Evolutionary conservation across 495 filamentous ascomycete genomes (phyloP).

Genomic region (Gamarada debralockiae): DNA sequence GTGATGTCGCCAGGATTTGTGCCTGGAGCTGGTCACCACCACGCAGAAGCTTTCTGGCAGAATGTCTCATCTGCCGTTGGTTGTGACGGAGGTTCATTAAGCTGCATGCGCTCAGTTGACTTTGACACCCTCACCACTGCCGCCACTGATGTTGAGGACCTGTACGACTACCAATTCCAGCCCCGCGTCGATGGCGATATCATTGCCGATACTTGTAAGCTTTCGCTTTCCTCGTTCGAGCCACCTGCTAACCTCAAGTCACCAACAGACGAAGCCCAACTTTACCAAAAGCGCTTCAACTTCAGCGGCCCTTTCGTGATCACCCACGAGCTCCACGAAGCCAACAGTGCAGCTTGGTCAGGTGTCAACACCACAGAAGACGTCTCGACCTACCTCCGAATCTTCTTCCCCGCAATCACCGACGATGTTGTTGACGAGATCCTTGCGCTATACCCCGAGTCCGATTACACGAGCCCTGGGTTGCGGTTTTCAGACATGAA

Average conservation of each 20-base stretch:
- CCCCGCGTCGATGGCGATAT: constrained; percentile 35
- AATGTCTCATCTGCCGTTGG: constrained; percentile 33
- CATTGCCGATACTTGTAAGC: constrained; percentile 30
- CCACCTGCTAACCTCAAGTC: neutral
- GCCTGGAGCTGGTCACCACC: constrained; percentile 30
- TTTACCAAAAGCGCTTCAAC: constrained; percentile 37
- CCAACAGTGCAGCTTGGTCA: constrained; percentile 25
- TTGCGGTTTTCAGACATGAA: constrained; percentile 32
- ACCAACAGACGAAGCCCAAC: constrained; percentile 27
- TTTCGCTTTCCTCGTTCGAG: neutral
- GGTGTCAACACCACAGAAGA: constrained; percentile 32
- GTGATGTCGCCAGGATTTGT: constrained; percentile 35
- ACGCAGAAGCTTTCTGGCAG: constrained; percentile 28
- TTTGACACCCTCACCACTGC: constrained; percentile 27
- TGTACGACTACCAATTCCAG: constrained; percentile 35
- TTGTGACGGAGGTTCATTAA: constrained; percentile 28
- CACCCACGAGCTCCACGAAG: constrained; percentile 31
- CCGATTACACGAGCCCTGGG: constrained; percentile 30
- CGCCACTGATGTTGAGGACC: constrained; percentile 20
- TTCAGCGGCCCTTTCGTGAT: constrained; percentile 32
- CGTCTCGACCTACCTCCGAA: constrained; percentile 25
- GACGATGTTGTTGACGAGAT: constrained; percentile 27
- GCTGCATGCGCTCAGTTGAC: constrained; percentile 28
- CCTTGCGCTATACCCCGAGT: constrained; percentile 28
- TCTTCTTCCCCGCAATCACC: constrained; percentile 33